Base-by-base conservation (phyloP, 2,329 filamentous ascomycete species). In the Nemania diffusa region DNA sequence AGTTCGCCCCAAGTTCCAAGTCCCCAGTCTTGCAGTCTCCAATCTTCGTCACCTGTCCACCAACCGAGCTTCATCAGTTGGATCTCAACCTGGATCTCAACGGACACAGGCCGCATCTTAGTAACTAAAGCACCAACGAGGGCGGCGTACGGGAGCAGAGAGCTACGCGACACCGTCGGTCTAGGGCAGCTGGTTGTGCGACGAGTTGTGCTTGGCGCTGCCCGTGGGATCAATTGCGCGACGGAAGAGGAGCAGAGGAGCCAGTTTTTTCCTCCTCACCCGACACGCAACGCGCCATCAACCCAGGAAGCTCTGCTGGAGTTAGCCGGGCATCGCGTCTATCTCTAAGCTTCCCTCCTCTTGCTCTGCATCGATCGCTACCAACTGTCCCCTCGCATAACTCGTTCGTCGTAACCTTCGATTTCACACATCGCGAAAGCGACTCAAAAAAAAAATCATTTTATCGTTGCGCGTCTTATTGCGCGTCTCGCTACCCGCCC, bases 61-160 rank as follows among this genome's bases (percentile, higher is more conserved):
- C 40, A 50, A 26, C 59, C 24, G 59, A 63, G 64, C 59, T 56
- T 57, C 64, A 62, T 57, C 44, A n/a, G n/a, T n/a, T n/a, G n/a
- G n/a, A n/a, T 27, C 40, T 27, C 27, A 48, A 40, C 15, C 4
- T 40, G 13, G 5, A 22, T 56, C 29, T 27, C 7, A n/a, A 48
- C 24, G 3, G 27, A 37, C 24, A 44, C 44, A 52, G 22, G 15
- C 26, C n/a, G n/a, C 61, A 24, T 24, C 20, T 32, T n/a, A 34
- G 13, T 44, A 44, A 13, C 42, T 3, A 53, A 27, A 29, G 6
- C 9, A 24, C 29, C 29, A 15, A 34, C n/a, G 20, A 48, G 37
- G 34, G 7, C 46, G 26, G 55, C 50, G 22, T 24, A n/a, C 7
- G 26, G 34, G 50, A 55, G 55, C 50, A 34, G 51, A 57, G 24